phyloP scores from a whole-genome alignment of 768 basidiomycete genomes.

The Piloderma croceum region DNA sequence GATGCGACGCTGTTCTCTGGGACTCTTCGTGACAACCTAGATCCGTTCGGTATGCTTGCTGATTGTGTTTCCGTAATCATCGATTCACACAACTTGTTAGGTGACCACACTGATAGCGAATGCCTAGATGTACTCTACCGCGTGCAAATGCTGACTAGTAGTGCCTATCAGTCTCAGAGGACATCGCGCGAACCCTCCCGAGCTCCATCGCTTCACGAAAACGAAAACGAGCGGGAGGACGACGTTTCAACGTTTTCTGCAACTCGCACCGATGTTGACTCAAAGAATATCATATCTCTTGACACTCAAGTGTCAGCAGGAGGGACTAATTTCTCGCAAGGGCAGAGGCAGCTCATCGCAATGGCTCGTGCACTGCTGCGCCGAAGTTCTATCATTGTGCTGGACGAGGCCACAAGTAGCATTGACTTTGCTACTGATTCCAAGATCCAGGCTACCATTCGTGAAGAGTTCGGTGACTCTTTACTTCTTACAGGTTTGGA shows the following conservation, averaged over 20 bases:
- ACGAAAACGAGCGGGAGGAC: conserved; percentile 35
- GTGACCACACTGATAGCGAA: conserved; percentile 73
- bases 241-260: conserved; percentile 36
- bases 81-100: conserved; percentile 24
- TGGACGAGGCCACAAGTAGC: conserved; percentile 83
- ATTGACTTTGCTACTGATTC: conserved; percentile 86
- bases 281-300: conserved; percentile 54
- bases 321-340: conserved; percentile 88
- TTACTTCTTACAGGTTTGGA: conserved; percentile 68
- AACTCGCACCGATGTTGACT: conserved; percentile 49
- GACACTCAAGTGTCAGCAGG: conserved; percentile 81
- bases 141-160: conserved; percentile 67
- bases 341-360: conserved; percentile 83
- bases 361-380: conserved; percentile 79
- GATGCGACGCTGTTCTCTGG: conserved; percentile 79
- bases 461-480: conserved; percentile 76
- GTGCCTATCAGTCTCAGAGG: conserved; percentile 41
- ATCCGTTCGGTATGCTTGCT: conserved; percentile 53
- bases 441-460: conserved; percentile 84
- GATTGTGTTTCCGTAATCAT: neutral
- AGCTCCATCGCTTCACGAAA: conserved; percentile 40
- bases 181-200: conserved; percentile 46
- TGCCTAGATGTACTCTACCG: conserved; percentile 76
- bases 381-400: conserved; percentile 65
- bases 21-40: conserved; percentile 67